phyloP scores from a whole-genome alignment of 306 rosid genomes.

The apple (Malus domestica) region DNA sequence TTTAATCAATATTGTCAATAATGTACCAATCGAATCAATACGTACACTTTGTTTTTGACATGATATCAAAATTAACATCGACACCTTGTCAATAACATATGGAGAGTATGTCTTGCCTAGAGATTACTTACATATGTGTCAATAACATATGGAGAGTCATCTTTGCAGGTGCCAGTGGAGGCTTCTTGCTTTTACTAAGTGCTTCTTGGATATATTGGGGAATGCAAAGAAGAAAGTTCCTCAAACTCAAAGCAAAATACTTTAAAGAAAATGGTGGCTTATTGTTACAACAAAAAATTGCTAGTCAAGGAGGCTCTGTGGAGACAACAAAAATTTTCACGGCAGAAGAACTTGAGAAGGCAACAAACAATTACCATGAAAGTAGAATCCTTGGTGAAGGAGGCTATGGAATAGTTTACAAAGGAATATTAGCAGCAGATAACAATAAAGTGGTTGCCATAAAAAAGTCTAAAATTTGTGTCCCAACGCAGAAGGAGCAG shows the following conservation, averaged over 20 bases:
- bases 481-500: not conserved
- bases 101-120: too few species aligned
- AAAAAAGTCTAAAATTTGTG: not conserved
- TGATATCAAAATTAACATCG: too few species aligned
- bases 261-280: too few species aligned
- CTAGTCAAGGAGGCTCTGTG: not conserved
- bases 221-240: conserved; percentile 1
- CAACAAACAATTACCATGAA: not conserved
- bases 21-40: too few species aligned
- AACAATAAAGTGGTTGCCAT: not conserved
- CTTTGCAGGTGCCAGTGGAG: conserved; percentile 10
- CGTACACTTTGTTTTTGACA: too few species aligned
- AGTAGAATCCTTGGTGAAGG: not conserved
- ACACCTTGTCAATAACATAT: too few species aligned
- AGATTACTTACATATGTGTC: too few species aligned
- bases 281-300: not conserved
- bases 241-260: conserved; percentile 2
- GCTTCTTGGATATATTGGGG: conserved; percentile 5
- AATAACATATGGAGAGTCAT: too few species aligned
- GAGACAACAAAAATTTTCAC: not conserved
- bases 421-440: not conserved
- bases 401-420: conserved; percentile 10
- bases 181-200: not conserved
- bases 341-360: not conserved
- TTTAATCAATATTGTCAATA: too few species aligned